Evolutionary conservation across 2,329 filamentous ascomycete genomes (phyloP).

Genomic region (Aspergillus sojae): DNA sequence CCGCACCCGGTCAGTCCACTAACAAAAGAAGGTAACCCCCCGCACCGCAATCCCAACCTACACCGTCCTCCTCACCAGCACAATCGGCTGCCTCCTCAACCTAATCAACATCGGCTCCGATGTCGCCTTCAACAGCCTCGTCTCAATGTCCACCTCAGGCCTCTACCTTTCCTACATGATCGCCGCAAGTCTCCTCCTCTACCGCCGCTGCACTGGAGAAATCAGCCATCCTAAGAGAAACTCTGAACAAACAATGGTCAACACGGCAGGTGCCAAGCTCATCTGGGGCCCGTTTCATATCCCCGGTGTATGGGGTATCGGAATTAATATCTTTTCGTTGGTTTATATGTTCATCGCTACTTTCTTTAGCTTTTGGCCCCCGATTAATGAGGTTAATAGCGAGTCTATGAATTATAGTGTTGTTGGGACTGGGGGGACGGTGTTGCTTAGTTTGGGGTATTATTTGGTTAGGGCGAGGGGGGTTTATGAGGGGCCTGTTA

Average conservation of each 20-base stretch:
- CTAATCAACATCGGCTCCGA: slow-evolving; percentile 38
- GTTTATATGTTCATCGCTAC: slow-evolving; percentile 51
- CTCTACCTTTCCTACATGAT: slow-evolving; percentile 35
- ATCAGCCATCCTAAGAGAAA: slow-evolving; percentile 19
- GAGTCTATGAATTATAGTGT: slow-evolving; percentile 52
- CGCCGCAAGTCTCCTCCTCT: slow-evolving; percentile 29
- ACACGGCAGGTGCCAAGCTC: slow-evolving; percentile 29
- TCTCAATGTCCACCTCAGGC: slow-evolving; percentile 36
- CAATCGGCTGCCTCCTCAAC: slow-evolving; percentile 31
- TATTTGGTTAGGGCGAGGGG: slow-evolving; percentile 39
- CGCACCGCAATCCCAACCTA: slow-evolving; percentile 30
- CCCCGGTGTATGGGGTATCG: slow-evolving; percentile 38
- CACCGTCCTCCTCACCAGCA: slow-evolving; percentile 28
- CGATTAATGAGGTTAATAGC: slow-evolving; percentile 36
- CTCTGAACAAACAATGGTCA: slow-evolving; percentile 22
- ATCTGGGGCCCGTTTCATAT: slow-evolving; percentile 35
- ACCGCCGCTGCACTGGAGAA: slow-evolving; percentile 27
- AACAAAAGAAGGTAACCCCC: slow-evolving; percentile 23
- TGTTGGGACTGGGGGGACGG: slow-evolving; percentile 45
- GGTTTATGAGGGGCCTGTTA: slow-evolving; percentile 36
- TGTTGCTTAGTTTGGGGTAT: slow-evolving; percentile 45
- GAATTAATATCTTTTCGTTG: slow-evolving; percentile 48
- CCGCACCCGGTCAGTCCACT: not conserved
- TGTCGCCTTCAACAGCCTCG: slow-evolving; percentile 36
- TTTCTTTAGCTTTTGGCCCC: slow-evolving; percentile 55